Conservation (phyloP, 305 asterid species). For the Rubia peregrina region DNA sequence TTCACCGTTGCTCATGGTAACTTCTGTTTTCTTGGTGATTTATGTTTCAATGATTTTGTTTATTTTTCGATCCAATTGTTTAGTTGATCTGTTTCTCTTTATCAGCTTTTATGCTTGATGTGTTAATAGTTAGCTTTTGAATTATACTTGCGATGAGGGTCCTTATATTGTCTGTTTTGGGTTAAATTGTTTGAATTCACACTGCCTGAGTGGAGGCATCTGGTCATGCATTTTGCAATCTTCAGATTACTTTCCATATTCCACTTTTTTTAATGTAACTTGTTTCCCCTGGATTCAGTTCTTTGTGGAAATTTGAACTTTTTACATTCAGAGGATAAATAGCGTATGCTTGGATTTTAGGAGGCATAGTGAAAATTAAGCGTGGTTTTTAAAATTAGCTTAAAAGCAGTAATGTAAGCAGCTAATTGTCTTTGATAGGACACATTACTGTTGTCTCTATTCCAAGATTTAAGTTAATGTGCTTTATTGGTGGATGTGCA, state of each 20-base stretch:
- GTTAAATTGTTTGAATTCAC: neutral
- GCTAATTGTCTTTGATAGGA: neutral
- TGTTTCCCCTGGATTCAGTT: neutral
- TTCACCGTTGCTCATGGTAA: conserved; percentile 85
- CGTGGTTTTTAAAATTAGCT: no score
- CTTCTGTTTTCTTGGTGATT: neutral
- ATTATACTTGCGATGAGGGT: neutral
- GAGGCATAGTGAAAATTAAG: neutral
- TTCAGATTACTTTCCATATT: neutral
- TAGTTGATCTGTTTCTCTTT: neutral
- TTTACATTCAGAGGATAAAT: neutral
- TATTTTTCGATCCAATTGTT: neutral
- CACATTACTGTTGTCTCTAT: neutral
- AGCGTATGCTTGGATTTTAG: neutral
- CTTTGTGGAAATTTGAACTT: neutral
- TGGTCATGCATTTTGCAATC: neutral
- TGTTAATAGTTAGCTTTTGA: neutral
- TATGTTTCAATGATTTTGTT: neutral
- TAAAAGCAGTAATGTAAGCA: no score
- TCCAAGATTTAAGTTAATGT: neutral
- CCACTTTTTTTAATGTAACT: neutral
- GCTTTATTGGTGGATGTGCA: conserved; percentile 6
- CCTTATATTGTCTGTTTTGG: neutral
- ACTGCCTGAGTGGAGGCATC: neutral
- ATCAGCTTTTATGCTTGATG: neutral